Conservation (phyloP, 768 basidiomycete genomes). For the Strobilomyces confusus region DNA sequence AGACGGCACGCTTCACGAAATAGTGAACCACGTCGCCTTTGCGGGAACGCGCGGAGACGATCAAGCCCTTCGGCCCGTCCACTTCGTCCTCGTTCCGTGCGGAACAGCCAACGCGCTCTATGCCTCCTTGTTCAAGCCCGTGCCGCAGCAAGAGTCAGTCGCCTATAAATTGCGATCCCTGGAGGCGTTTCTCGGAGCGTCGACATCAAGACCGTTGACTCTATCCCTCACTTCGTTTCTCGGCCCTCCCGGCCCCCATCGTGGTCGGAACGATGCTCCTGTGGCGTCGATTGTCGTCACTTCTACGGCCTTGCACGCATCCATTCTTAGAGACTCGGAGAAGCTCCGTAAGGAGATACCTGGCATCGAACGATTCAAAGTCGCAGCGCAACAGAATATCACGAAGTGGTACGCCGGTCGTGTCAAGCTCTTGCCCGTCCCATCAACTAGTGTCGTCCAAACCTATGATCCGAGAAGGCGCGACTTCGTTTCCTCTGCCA, state of each 20-base stretch:
- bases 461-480: slow-evolving; percentile 55
- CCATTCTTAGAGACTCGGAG: slow-evolving; percentile 82
- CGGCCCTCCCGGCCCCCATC: slow-evolving; percentile 26
- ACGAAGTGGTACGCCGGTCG: slow-evolving; percentile 63
- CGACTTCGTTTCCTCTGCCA: slow-evolving; percentile 45
- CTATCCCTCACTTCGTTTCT: slow-evolving; percentile 51
- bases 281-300: slow-evolving; percentile 75
- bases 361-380: slow-evolving; percentile 80
- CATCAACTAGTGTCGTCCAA: slow-evolving; percentile 40
- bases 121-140: slow-evolving; percentile 65
- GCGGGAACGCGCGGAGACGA: slow-evolving; percentile 17
- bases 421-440: slow-evolving; percentile 52
- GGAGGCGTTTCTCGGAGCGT: slow-evolving; percentile 43
- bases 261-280: slow-evolving; percentile 12
- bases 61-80: slow-evolving; percentile 24
- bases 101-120: slow-evolving; percentile 96
- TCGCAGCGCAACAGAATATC: slow-evolving; percentile 76
- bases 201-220: slow-evolving; percentile 41
- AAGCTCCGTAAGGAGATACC: slow-evolving; percentile 63
- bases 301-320: slow-evolving; percentile 82
- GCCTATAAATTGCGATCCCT: slow-evolving; percentile 55
- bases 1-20: slow-evolving; percentile 90
- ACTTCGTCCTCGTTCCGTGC: slow-evolving; percentile 59
- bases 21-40: slow-evolving; percentile 56
- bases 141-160: slow-evolving; percentile 19